Conservation (phyloP, 805 yeast species). For the Lipomyces spencermartinsiae region DNA sequence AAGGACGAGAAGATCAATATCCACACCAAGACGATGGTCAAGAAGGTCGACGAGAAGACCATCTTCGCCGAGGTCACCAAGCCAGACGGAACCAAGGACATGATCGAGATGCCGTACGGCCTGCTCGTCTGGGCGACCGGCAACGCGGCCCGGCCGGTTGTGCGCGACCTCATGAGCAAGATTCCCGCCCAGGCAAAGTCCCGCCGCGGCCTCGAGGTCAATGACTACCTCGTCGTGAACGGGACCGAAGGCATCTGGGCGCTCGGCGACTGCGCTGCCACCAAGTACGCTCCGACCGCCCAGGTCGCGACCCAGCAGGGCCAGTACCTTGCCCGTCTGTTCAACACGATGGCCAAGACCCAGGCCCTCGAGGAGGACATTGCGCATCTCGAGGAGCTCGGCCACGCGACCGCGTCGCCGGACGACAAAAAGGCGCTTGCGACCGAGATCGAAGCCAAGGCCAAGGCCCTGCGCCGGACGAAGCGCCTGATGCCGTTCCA, state of each 20-base stretch:
- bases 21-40: constrained; percentile 85
- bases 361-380: constrained; percentile 49
- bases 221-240: constrained; percentile 79
- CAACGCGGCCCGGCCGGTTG: constrained; percentile 83
- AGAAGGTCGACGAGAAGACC: constrained; percentile 73
- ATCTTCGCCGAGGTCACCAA: constrained; percentile 74
- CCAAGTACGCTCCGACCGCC: constrained; percentile 93
- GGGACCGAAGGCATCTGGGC: constrained; percentile 88
- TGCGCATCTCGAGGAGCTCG: constrained; percentile 48
- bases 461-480: constrained; percentile 48
- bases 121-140: constrained; percentile 98
- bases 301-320: constrained; percentile 98
- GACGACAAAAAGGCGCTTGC: constrained; percentile 50
- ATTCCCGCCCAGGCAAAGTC: constrained; percentile 77
- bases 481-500: constrained; percentile 60
- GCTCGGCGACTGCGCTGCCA: constrained; percentile 90
- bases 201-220: constrained; percentile 86
- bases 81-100: constrained; percentile 68
- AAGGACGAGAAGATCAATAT: constrained; percentile 71
- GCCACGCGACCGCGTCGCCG: constrained; percentile 40
- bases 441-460: constrained; percentile 56
- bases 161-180: constrained; percentile 67
- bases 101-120: constrained; percentile 81
- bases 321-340: constrained; percentile 72
- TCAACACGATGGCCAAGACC: constrained; percentile 51